Evolutionary conservation across 2,329 filamentous ascomycete genomes (phyloP).

Genomic region (Pseudogymnoascus sp.): DNA sequence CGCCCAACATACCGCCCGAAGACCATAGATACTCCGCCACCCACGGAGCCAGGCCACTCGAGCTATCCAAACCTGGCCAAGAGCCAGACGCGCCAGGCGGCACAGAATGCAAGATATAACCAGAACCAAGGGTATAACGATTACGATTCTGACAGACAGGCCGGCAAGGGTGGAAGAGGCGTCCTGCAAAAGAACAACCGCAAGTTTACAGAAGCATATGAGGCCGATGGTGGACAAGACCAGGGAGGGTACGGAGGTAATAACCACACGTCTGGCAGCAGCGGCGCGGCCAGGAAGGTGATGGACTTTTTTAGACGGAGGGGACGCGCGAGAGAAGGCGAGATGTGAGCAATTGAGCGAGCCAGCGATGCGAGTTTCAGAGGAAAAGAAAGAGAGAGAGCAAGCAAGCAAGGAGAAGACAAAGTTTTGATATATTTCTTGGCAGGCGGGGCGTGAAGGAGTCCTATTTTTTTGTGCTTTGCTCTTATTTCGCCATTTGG

Average conservation of each 20-base stretch:
- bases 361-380: not conserved
- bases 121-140: constrained; percentile 38
- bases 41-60: constrained; percentile 35
- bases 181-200: constrained; percentile 79
- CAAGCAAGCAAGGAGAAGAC: not conserved
- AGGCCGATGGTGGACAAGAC: constrained; percentile 63
- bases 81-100: constrained; percentile 20
- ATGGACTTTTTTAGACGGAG: constrained; percentile 97
- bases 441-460: constrained; percentile 8
- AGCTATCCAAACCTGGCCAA: constrained; percentile 5
- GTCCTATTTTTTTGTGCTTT: constrained; percentile 6
- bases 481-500: constrained; percentile 2
- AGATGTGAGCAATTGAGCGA: constrained; percentile 28
- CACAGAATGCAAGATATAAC: constrained; percentile 44
- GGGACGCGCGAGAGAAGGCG: constrained; percentile 62
- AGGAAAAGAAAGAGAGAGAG: constrained; percentile 1
- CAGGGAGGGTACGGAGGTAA: constrained; percentile 48
- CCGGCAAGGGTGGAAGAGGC: constrained; percentile 36
- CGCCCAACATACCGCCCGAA: constrained; percentile 32
- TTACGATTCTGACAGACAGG: constrained; percentile 27
- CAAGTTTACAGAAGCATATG: constrained; percentile 80
- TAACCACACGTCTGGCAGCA: constrained; percentile 66
- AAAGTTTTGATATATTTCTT: constrained; percentile 9
- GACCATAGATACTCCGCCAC: constrained; percentile 38
- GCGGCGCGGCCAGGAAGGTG: constrained; percentile 78